phyloP scores from a whole-genome alignment of 192 early-diverging fungal species.

The Jimgerdemannia lactiflua region DNA sequence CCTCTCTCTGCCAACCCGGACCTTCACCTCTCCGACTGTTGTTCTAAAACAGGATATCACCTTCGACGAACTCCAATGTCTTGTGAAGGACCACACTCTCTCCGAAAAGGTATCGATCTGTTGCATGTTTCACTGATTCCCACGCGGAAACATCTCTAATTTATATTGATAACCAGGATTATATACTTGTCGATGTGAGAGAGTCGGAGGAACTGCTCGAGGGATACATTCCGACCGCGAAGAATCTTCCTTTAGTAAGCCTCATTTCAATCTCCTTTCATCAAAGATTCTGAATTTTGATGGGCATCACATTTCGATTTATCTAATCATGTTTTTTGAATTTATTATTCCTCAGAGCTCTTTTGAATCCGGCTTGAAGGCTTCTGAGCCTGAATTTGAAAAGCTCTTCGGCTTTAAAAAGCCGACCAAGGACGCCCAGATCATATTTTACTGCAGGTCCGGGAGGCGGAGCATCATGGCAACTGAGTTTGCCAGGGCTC shows the following conservation, averaged over 20 bases:
- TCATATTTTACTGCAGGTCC: constrained; percentile 69
- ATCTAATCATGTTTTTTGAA: no score
- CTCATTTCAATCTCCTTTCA: constrained; percentile 41
- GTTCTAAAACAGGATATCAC: not conserved
- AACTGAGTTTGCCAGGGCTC: constrained; percentile 49
- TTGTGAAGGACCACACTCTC: not conserved
- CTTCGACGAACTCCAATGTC: not conserved
- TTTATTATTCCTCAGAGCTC: not conserved
- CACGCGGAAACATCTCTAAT: no score
- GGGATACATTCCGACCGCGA: constrained; percentile 63
- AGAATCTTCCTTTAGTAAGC: constrained; percentile 64
- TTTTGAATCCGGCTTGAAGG: constrained; percentile 3
- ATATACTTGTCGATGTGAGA: constrained; percentile 64
- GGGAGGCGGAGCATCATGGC: constrained; percentile 65
- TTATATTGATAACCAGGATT: not conserved
- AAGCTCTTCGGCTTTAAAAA: constrained; percentile 52
- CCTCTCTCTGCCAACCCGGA: not conserved
- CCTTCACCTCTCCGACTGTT: not conserved
- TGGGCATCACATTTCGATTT: no score
- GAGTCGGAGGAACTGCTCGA: constrained; percentile 57
- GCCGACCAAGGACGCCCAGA: constrained; percentile 44
- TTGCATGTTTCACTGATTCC: not conserved
- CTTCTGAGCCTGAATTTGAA: constrained; percentile 24
- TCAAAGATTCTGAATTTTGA: not conserved
- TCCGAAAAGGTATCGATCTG: not conserved